These are phyloP conservation scores for Ceratobasidium sp. DNA, from an alignment of 1,284 basidiomycete genomes.

Conservation along the genomic window DNA sequence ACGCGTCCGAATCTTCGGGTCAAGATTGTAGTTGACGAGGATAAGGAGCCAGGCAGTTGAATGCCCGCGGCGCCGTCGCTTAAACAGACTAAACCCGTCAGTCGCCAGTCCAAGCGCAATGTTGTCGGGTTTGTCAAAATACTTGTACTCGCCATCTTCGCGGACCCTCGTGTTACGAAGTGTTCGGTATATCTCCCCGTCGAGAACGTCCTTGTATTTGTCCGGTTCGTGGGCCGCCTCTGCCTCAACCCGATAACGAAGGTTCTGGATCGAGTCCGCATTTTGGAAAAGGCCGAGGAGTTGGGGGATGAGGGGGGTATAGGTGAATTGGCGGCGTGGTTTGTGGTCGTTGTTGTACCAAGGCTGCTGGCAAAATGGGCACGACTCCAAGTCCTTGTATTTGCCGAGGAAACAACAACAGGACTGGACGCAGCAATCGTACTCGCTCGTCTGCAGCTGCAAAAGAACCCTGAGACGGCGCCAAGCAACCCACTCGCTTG, in stretches of 20 bases:
- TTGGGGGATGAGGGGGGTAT: conserved; percentile 47
- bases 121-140: conserved; percentile 49
- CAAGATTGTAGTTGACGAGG: conserved; percentile 48
- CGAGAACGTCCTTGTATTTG: conserved; percentile 61
- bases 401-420: conserved; percentile 26
- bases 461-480: conserved; percentile 26
- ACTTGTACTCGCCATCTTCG: conserved; percentile 48
- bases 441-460: neutral
- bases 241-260: no score
- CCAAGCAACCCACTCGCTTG: conserved; percentile 36
- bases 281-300: conserved; percentile 29
- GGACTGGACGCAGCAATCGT: conserved; percentile 19
- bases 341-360: neutral
- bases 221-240: no score
- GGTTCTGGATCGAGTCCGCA: conserved; percentile 48
- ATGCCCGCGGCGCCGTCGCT: conserved; percentile 54
- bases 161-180: conserved; percentile 52
- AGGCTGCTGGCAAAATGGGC: neutral
- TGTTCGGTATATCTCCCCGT: conserved; percentile 54
- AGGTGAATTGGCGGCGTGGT: conserved; percentile 36
- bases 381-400: neutral
- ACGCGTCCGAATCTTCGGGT: conserved; percentile 33
- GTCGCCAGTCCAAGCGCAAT: conserved; percentile 56
- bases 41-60: conserved; percentile 54
- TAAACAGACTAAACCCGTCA: conserved; percentile 57